Base-by-base conservation (phyloP, 306 rosid species). In the Cicer arietinum region DNA sequence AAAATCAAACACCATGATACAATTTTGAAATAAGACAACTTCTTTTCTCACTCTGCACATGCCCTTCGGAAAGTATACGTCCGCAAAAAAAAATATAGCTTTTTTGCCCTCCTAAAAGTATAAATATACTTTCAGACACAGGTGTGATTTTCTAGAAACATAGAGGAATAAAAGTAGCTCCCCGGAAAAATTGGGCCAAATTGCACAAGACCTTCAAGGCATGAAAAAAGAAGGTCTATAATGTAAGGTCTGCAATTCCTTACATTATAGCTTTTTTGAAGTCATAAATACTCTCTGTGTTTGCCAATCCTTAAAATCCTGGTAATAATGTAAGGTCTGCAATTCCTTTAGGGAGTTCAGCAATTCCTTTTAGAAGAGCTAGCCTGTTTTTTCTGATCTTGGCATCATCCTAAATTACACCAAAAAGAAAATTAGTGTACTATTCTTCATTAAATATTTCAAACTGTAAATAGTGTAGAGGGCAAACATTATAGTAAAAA, bases 331-430 rank as follows among this genome's bases (percentile, higher is more conserved):
- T 84, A 17, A 94, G 89, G 74, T 91, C 98, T 43, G 91, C 98
- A 74, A 91, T 84, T 63, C 97, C 98, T 76, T 69, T 87, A 30
- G 98, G 94, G 35, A 94, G 98, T 52, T 94, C 94, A 25, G 98
- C 86, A 79, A 94, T 87, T 75, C 78, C 88, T 80, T 89, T 94
- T 10, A 91, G 90, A 88, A 94, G 73, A 68, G 89, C 78, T 46
- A 94, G 87, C 85, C 96, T 87, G 88, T 94, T 94, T 25, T 81
- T 85, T 69, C 98, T 86, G 72, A 90, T 84, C 61, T 80, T 87
- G 60, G 83, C 91, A 17, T 91, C 94, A 62, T 94, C 98, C 98
- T 91, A 82, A 37, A 48, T 10, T 47, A 13, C 7, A 65, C 44
- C 43, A 41, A 71, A 68, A 67, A 46, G 22, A 14, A 83, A 57